These are phyloP conservation scores for Neophaeococcomyces mojaviensis DNA, from an alignment of 2,329 filamentous ascomycete species.

Conservation along the genomic window DNA sequence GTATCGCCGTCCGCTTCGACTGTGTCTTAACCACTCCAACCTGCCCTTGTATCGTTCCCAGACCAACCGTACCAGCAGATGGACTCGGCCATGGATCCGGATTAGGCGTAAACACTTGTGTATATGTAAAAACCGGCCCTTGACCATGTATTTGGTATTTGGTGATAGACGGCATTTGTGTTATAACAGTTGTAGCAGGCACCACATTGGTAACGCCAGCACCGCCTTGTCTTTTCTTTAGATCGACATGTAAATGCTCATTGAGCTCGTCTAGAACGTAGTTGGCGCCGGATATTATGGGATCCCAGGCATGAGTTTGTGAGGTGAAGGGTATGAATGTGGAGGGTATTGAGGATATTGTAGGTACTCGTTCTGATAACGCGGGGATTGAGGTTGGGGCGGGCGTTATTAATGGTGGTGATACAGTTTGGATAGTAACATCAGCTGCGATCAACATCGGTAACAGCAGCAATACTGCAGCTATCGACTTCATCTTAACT, in stretches of 20 bases:
- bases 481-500: slow-evolving; percentile 3
- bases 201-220: slow-evolving; percentile 21
- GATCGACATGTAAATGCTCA: slow-evolving; percentile 11
- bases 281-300: slow-evolving; percentile 3
- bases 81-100: slow-evolving; percentile 28
- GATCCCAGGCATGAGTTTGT: slow-evolving; percentile 2
- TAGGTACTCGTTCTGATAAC: not conserved
- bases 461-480: slow-evolving; percentile 1
- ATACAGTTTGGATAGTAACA: not conserved
- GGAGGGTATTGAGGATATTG: not conserved
- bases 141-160: slow-evolving; percentile 16
- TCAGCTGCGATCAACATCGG: not conserved
- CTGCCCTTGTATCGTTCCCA: slow-evolving; percentile 25
- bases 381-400: not conserved
- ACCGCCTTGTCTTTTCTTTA: slow-evolving; percentile 18
- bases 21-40: slow-evolving; percentile 20
- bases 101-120: slow-evolving; percentile 24
- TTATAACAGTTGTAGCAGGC: slow-evolving; percentile 19
- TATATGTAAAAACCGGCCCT: slow-evolving; percentile 21
- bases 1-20: slow-evolving; percentile 3
- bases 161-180: slow-evolving; percentile 26
- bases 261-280: slow-evolving; percentile 4
- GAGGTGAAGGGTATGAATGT: not conserved
- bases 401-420: not conserved
- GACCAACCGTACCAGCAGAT: slow-evolving; percentile 25